Evolutionary conservation across 306 rosid species (phyloP).

Genomic region (Quercus rubra): DNA sequence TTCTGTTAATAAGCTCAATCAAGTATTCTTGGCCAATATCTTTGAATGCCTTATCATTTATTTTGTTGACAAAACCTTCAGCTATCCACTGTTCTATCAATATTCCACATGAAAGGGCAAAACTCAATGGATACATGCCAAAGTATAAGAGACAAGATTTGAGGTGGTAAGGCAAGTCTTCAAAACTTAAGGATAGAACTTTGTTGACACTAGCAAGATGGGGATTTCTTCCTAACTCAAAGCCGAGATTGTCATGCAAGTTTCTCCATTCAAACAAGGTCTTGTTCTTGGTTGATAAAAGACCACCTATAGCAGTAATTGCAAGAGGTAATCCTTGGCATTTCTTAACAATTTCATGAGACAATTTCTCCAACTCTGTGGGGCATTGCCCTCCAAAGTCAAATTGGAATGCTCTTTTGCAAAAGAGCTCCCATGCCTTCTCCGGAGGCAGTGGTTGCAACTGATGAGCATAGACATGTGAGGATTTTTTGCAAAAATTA

Average conservation of each 20-base stretch:
- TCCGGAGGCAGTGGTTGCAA: neutral
- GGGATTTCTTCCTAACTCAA: neutral
- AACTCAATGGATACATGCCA: neutral
- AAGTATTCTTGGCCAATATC: neutral
- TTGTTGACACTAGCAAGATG: neutral
- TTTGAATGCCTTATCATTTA: neutral
- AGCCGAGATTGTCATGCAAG: neutral
- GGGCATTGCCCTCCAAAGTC: slow-evolving; percentile 15
- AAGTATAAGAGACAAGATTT: slow-evolving; percentile 10
- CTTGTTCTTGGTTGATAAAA: neutral
- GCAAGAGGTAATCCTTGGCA: slow-evolving; percentile 32
- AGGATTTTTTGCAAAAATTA: neutral
- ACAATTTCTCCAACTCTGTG: neutral
- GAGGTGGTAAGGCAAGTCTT: slow-evolving; percentile 4
- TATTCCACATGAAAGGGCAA: neutral
- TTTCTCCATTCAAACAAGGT: neutral
- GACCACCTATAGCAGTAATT: slow-evolving; percentile 28
- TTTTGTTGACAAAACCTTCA: neutral
- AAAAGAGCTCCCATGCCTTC: slow-evolving; percentile 26
- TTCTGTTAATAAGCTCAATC: neutral
- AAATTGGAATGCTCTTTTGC: slow-evolving; percentile 14
- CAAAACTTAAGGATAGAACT: neutral
- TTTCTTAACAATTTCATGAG: slow-evolving; percentile 17
- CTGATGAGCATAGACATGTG: neutral
- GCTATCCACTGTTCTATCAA: neutral